phyloP scores from a whole-genome alignment of 208 protist species.

The Borovskyia barvae region DNA sequence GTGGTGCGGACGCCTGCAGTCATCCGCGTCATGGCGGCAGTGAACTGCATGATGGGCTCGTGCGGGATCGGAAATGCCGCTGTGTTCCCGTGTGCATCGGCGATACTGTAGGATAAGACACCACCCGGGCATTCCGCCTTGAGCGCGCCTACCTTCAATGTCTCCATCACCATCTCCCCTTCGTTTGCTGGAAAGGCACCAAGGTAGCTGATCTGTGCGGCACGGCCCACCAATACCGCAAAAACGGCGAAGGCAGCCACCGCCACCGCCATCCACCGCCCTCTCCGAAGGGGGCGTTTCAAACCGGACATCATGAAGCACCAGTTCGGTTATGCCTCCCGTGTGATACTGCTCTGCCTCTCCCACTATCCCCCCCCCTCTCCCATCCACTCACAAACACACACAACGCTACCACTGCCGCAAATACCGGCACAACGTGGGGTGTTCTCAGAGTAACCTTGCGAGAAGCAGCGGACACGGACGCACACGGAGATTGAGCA shows the following conservation, averaged over 20 bases:
- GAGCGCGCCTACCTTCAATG: neutral
- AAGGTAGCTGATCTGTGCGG: slow-evolving; percentile 18
- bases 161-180: slow-evolving; percentile 17
- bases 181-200: slow-evolving; percentile 35
- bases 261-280: slow-evolving; percentile 6
- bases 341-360: no score
- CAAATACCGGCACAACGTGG: no score
- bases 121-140: slow-evolving; percentile 18
- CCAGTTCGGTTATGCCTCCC: no score
- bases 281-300: neutral
- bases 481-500: no score
- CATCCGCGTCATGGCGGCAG: slow-evolving; percentile 30
- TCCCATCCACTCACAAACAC: no score
- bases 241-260: slow-evolving; percentile 10
- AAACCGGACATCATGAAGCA: no score
- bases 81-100: slow-evolving; percentile 22
- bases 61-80: slow-evolving; percentile 27
- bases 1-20: neutral
- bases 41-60: slow-evolving; percentile 28
- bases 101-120: slow-evolving; percentile 28
- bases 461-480: no score
- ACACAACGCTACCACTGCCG: no score
- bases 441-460: no score
- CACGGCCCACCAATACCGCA: neutral
- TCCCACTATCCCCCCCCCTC: no score